Conservation (phyloP, 176 grass and related monocot species). For the Avena sativa region DNA sequence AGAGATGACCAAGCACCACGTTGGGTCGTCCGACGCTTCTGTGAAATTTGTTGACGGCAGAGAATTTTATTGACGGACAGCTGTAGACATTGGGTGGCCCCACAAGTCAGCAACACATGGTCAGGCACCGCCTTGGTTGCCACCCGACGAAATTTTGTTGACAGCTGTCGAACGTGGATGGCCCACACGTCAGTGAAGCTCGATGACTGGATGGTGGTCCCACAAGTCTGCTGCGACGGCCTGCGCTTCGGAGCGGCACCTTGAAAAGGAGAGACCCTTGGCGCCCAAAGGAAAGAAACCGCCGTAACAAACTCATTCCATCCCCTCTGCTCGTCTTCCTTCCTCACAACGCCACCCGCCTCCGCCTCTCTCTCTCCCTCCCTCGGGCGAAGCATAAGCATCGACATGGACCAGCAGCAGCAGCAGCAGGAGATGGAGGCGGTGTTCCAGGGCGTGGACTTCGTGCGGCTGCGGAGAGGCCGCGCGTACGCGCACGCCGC, state of each 20-base stretch:
- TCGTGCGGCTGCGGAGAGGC: conserved; percentile 28
- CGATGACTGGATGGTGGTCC: background rate
- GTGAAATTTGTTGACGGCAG: background rate
- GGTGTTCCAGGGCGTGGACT: conserved; percentile 32
- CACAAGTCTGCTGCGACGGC: background rate
- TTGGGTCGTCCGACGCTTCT: background rate
- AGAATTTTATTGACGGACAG: background rate
- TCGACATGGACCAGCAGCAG: background rate
- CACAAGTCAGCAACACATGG: too few species aligned
- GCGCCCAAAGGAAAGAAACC: background rate
- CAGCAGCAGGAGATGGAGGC: conserved; percentile 11
- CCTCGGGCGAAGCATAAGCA: background rate
- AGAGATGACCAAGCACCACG: background rate
- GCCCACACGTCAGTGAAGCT: background rate
- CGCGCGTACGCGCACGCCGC: conserved; percentile 12
- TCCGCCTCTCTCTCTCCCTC: background rate
- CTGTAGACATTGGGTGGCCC: background rate
- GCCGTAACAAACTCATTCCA: background rate
- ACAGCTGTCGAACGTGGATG: background rate
- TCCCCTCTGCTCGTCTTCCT: background rate
- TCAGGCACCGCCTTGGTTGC: too few species aligned
- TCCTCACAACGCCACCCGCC: background rate
- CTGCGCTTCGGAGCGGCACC: background rate
- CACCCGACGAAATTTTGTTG: background rate
- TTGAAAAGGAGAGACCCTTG: background rate